Percentiles rank a stretch among this genome's conserved stretches.
Evolutionary conservation across 106 monocot species (phyloP).

Genomic region (Dioscorea alata): DNA sequence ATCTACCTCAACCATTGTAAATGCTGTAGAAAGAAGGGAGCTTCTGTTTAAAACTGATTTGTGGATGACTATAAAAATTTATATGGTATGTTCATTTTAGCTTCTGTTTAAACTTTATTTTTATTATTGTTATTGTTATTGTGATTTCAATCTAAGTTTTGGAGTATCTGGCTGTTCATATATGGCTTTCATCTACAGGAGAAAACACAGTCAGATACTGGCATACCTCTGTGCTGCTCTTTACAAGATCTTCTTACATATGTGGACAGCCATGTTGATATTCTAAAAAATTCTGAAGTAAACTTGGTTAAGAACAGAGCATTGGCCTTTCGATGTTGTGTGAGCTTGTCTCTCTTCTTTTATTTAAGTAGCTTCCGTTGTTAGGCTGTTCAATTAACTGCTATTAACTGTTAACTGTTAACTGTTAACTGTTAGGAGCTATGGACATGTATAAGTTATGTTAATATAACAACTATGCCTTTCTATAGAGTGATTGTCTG

Average conservation of each 20-base stretch:
- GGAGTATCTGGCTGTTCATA: too few species aligned
- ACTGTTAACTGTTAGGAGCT: too few species aligned
- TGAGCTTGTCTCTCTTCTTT: constrained; percentile 17
- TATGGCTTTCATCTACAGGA: constrained; percentile 14
- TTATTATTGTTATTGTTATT: too few species aligned
- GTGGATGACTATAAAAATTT: constrained; percentile 26
- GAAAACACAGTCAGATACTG: constrained; percentile 4
- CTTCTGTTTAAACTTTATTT: too few species aligned
- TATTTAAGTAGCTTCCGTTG: not conserved
- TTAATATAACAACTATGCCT: too few species aligned
- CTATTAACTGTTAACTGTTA: not conserved
- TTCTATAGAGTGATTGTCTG: not conserved
- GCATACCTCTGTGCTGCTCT: constrained; percentile 14
- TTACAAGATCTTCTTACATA: constrained; percentile 31
- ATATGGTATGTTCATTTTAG: constrained; percentile 25
- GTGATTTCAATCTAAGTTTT: too few species aligned
- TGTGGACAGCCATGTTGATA: constrained; percentile 8
- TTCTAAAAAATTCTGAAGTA: constrained; percentile 6
- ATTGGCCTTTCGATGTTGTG: constrained; percentile 27
- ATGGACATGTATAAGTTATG: too few species aligned
- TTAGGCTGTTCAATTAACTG: not conserved
- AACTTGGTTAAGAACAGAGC: constrained; percentile 25
- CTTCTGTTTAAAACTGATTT: constrained; percentile 42
- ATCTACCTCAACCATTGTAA: constrained; percentile 22
- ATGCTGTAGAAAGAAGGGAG: constrained; percentile 40